Conservation (phyloP, 192 early-diverging fungal species). For the Phlyctochytrium arcticum region DNA sequence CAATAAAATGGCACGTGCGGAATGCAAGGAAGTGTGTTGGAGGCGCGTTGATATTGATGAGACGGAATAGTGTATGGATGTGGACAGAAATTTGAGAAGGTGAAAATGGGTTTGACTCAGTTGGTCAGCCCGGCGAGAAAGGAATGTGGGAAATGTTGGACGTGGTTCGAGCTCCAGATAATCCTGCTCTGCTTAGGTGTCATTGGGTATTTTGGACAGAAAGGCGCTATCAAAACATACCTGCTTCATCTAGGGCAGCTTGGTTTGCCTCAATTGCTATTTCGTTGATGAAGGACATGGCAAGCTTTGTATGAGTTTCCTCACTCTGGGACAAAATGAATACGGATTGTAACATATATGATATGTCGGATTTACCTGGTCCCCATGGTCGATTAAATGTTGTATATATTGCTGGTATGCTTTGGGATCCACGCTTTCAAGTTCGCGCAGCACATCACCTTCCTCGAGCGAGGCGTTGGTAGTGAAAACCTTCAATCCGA, state of each 20-base stretch:
- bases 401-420: too few relatives aligned
- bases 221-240: conserved; percentile 7
- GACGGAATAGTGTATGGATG: background rate
- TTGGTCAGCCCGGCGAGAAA: background rate
- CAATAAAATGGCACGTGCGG: conserved; percentile 8
- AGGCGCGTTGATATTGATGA: background rate
- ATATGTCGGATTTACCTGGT: too few relatives aligned
- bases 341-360: too few relatives aligned
- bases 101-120: background rate
- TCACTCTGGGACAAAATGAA: too few relatives aligned
- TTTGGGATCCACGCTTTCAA: background rate
- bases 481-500: conserved; percentile 10
- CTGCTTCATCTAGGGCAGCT: background rate
- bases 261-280: background rate
- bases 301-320: conserved; percentile 16
- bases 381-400: background rate
- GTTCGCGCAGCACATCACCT: background rate
- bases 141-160: conserved; percentile 1
- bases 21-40: background rate
- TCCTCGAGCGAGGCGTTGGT: background rate
- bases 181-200: conserved; percentile 1
- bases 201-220: background rate
- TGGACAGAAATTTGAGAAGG: background rate
- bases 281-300: conserved; percentile 21
- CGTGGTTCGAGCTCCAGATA: conserved; percentile 4